A percentile compares a stretch with the other conserved stretches of the same genome.
These are phyloP conservation scores for Flaveria trinervia DNA, from an alignment of 129 eudicot species.

Conservation along the genomic window DNA sequence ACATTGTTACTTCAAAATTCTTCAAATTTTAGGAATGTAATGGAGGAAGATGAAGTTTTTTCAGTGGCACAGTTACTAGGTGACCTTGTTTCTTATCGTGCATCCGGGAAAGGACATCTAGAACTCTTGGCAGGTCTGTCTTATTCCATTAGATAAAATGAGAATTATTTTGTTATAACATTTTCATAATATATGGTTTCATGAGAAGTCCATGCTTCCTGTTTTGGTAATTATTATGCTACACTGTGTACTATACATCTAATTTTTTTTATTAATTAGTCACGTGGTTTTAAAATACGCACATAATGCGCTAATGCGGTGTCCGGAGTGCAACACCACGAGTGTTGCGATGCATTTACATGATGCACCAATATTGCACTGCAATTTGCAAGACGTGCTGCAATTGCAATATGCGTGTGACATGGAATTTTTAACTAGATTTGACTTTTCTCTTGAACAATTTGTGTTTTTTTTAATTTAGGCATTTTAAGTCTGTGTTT, in stretches of 20 bases:
- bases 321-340: too few species aligned
- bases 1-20: conserved; percentile 1
- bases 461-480: too few species aligned
- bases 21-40: conserved; percentile 40
- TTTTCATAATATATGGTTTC: not conserved
- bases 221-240: conserved; percentile 6
- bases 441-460: too few species aligned
- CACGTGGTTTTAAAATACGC: too few species aligned
- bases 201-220: conserved; percentile 1
- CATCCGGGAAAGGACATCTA: conserved; percentile 75
- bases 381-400: too few species aligned
- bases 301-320: too few species aligned
- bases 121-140: conserved; percentile 72
- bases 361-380: too few species aligned
- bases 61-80: conserved; percentile 73
- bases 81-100: conserved; percentile 84
- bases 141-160: conserved; percentile 20
- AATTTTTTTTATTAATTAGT: not conserved
- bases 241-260: not conserved
- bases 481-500: too few species aligned
- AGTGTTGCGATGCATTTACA: too few species aligned
- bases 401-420: too few species aligned
- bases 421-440: too few species aligned
- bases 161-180: not conserved
- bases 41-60: conserved; percentile 77